Evolutionary conservation across 768 basidiomycete genomes (phyloP).

Genomic region (Tricholoma sp.): DNA sequence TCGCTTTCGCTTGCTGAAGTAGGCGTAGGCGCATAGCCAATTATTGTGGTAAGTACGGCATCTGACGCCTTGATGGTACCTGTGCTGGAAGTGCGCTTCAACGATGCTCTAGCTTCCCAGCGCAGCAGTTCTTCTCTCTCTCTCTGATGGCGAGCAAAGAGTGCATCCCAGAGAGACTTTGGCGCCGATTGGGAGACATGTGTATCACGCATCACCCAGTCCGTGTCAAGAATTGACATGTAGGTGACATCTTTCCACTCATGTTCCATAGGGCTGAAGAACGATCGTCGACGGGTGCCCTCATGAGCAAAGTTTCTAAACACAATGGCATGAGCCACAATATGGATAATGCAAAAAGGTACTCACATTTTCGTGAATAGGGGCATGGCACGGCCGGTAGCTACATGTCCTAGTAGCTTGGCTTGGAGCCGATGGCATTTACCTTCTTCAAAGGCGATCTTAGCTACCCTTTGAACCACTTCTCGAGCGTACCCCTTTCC

Average conservation of each 20-base stretch:
- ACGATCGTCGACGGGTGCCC: conserved; percentile 54
- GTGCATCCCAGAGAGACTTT: conserved; percentile 54
- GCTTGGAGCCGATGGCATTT: conserved; percentile 50
- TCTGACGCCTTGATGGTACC: background rate
- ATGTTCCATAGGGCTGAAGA: conserved; percentile 36
- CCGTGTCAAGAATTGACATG: conserved; percentile 56
- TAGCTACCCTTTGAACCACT: conserved; percentile 39
- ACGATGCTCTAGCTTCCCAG: conserved; percentile 36
- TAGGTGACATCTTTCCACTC: conserved; percentile 60
- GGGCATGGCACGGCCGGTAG: conserved; percentile 36
- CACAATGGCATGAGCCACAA: conserved; percentile 1
- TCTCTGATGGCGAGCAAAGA: conserved; percentile 49
- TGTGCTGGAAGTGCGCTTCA: conserved; percentile 2
- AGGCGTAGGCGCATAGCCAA: background rate
- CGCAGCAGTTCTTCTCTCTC: conserved; percentile 52
- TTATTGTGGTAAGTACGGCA: background rate
- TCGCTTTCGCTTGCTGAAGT: background rate
- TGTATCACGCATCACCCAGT: conserved; percentile 39
- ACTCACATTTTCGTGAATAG: conserved; percentile 44
- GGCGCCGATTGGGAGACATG: conserved; percentile 25
- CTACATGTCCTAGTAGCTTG: conserved; percentile 39
- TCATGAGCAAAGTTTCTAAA: conserved; percentile 57
- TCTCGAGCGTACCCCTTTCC: conserved; percentile 40
- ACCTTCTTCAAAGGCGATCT: conserved; percentile 41
- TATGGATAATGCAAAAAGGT: background rate